These are phyloP conservation scores for Mycena latifolia DNA, from an alignment of 768 basidiomycete genomes.

Conservation along the genomic window DNA sequence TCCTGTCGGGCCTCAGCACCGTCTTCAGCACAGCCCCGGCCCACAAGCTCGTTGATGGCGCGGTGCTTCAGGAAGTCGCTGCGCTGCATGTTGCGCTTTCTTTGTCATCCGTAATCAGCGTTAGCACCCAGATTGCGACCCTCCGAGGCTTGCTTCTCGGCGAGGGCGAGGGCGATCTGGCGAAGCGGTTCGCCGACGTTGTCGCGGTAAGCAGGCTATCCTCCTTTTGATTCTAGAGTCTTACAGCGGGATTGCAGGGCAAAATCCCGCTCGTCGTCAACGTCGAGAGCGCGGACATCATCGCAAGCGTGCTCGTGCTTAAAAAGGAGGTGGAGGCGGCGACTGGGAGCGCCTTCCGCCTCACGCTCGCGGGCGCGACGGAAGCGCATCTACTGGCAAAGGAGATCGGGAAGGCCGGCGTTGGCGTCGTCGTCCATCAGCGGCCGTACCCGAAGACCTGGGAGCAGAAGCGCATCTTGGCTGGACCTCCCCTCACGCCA, in stretches of 20 bases:
- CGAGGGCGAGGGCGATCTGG: conserved; percentile 46
- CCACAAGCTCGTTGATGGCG: conserved; percentile 72
- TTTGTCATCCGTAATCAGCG: conserved; percentile 54
- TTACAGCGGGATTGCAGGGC: conserved; percentile 52
- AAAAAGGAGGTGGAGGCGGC: conserved; percentile 64
- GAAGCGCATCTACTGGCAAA: conserved; percentile 76
- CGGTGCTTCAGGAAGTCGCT: conserved; percentile 70
- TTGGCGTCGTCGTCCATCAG: conserved; percentile 77
- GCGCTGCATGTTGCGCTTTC: conserved; percentile 73
- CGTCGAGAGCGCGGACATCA: conserved; percentile 81
- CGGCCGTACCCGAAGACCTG: conserved; percentile 75
- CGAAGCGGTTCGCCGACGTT: conserved; percentile 44
- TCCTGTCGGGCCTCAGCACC: conserved; percentile 74
- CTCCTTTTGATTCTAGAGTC: conserved; percentile 39
- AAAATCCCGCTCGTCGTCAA: conserved; percentile 74
- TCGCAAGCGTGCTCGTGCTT: conserved; percentile 74
- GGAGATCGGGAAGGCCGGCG: conserved; percentile 68
- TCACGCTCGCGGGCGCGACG: conserved; percentile 70
- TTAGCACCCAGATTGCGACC: conserved; percentile 73
- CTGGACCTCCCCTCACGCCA: conserved; percentile 76
- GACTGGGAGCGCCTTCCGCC: conserved; percentile 47
- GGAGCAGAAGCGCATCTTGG: conserved; percentile 70
- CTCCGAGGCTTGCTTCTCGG: conserved; percentile 64
- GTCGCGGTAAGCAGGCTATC: conserved; percentile 38
- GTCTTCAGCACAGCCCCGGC: conserved; percentile 71